These are phyloP conservation scores for Carpinus fangiana DNA, from an alignment of 306 rosid species.

Conservation along the genomic window DNA sequence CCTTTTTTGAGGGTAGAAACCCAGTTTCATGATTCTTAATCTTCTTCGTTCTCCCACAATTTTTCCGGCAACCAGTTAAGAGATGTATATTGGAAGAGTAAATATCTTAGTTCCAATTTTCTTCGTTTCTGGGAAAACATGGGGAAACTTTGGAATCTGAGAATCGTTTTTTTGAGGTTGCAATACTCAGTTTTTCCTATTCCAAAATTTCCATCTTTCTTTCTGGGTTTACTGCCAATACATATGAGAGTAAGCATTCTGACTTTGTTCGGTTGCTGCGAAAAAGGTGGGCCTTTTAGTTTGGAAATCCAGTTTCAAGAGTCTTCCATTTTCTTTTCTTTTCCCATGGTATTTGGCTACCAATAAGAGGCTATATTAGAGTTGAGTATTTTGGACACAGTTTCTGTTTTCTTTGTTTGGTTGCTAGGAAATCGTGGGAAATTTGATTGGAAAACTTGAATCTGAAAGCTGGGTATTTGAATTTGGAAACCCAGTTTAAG, in stretches of 20 bases:
- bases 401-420: not conserved
- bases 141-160: not conserved
- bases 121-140: not conserved
- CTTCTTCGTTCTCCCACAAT: not conserved
- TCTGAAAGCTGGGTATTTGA: not conserved
- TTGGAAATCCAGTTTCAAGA: not conserved
- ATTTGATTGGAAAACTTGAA: not conserved
- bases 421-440: not conserved
- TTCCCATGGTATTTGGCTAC: not conserved
- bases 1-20: not conserved
- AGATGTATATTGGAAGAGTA: not conserved
- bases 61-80: not conserved
- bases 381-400: not conserved
- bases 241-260: not conserved
- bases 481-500: conserved; percentile 8
- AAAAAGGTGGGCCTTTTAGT: not conserved
- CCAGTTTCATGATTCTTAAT: not conserved
- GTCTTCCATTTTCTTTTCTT: not conserved
- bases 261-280: not conserved
- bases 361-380: not conserved
- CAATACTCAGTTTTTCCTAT: not conserved
- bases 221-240: not conserved
- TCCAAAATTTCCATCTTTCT: not conserved
- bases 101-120: not conserved
- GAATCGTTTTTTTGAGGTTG: not conserved